Percentiles rank a stretch among this genome's conserved stretches.
Evolutionary conservation across 2,329 filamentous ascomycete genomes (phyloP).

Genomic region (Apiospora malaysiana): DNA sequence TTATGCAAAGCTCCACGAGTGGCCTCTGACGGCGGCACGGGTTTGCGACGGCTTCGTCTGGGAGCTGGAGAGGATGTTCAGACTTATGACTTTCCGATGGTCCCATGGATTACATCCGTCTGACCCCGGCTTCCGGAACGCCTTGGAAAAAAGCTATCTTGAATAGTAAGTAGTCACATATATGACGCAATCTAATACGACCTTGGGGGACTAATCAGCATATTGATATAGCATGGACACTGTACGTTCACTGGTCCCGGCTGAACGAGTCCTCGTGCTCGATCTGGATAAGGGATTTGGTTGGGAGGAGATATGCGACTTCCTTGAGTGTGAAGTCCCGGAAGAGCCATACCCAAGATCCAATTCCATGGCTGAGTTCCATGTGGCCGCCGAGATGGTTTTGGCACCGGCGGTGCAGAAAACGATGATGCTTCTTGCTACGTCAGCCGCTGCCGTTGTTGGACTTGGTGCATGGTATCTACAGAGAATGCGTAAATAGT

Average conservation of each 20-base stretch:
- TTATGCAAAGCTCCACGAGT: slow-evolving; percentile 19
- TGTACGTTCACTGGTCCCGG: neutral
- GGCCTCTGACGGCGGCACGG: slow-evolving; percentile 17
- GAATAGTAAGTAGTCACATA: slow-evolving; percentile 2
- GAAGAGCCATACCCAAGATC: slow-evolving; percentile 12
- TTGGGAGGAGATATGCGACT: slow-evolving; percentile 19
- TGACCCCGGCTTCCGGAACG: neutral
- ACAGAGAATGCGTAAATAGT: slow-evolving; percentile 8
- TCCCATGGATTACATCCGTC: slow-evolving; percentile 16
- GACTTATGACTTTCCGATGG: slow-evolving; percentile 18
- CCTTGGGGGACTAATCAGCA: neutral
- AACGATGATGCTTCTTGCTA: slow-evolving; percentile 6
- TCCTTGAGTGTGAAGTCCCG: neutral
- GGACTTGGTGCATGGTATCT: slow-evolving; percentile 12
- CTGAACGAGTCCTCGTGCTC: slow-evolving; percentile 11
- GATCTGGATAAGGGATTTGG: slow-evolving; percentile 17
- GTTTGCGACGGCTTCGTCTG: slow-evolving; percentile 20
- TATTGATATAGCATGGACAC: neutral
- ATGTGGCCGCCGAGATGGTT: slow-evolving; percentile 17
- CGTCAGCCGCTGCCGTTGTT: neutral
- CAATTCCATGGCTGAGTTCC: slow-evolving; percentile 20
- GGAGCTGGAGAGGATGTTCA: slow-evolving; percentile 19
- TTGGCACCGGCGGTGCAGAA: slow-evolving; percentile 8
- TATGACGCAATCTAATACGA: neutral
- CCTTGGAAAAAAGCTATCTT: slow-evolving; percentile 3